phyloP scores from a whole-genome alignment of 768 basidiomycete species.

The Leccinum boreale region DNA sequence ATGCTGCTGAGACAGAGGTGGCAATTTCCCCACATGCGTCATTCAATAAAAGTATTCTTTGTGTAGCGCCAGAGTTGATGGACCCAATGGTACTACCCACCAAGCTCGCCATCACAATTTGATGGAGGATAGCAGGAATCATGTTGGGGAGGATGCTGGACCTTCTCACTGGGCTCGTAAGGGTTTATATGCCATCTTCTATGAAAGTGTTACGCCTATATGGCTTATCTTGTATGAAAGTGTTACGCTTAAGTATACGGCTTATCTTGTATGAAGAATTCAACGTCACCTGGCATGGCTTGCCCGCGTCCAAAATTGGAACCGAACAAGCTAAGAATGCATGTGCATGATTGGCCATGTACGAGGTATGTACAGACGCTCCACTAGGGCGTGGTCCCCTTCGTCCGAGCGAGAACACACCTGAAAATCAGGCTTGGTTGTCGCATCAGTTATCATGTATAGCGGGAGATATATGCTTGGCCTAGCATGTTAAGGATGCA shows the following conservation, averaged over 20 bases:
- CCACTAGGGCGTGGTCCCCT: background rate
- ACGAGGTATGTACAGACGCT: background rate
- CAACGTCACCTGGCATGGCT: background rate
- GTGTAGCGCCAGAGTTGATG: background rate
- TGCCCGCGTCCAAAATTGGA: no score
- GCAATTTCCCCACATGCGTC: background rate
- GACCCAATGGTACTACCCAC: background rate
- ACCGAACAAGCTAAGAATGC: no score
- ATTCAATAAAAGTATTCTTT: background rate
- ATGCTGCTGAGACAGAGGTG: background rate
- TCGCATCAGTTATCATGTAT: background rate
- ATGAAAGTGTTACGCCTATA: background rate
- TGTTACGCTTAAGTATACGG: background rate
- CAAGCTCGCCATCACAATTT: background rate
- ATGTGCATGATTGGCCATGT: background rate
- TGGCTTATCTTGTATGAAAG: background rate
- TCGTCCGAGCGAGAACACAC: background rate
- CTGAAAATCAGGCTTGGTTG: background rate
- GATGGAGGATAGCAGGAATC: background rate
- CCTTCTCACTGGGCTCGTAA: background rate
- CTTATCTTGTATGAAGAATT: background rate
- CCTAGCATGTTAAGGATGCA: background rate
- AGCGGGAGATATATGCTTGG: background rate
- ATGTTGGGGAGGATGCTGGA: background rate
- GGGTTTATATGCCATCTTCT: background rate